phyloP scores from a whole-genome alignment of 1,284 basidiomycete genomes.

The Cutaneotrichosporon daszewskae region DNA sequence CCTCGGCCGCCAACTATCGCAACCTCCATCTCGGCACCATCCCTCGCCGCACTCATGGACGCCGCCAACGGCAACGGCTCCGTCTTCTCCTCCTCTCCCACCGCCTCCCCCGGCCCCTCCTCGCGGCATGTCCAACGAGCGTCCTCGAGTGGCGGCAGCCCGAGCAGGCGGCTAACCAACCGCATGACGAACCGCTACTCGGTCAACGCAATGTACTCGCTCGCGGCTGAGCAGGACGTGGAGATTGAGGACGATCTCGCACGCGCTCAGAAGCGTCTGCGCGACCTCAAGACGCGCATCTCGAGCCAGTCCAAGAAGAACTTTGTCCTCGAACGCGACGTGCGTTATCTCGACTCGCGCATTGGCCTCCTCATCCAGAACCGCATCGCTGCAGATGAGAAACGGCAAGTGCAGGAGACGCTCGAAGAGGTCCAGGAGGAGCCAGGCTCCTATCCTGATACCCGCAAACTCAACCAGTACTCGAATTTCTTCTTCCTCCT shows the following conservation, averaged over 20 bases:
- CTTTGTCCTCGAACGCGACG: conserved; percentile 96
- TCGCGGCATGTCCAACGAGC: too few relatives aligned
- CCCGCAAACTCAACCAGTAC: conserved; percentile 84
- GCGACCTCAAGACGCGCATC: conserved; percentile 95
- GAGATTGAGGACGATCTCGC: conserved; percentile 98
- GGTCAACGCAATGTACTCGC: conserved; percentile 91
- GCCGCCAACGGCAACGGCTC: background rate
- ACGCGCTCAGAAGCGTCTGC: conserved; percentile 90
- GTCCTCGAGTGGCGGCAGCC: too few relatives aligned
- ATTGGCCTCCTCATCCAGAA: conserved; percentile 98
- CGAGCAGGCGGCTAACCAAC: conserved; percentile 52
- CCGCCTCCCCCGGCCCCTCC: too few relatives aligned
- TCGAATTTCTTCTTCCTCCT: conserved; percentile 98
- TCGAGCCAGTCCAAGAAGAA: conserved; percentile 99
- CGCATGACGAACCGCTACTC: conserved; percentile 94
- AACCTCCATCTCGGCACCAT: background rate
- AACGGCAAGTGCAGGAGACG: conserved; percentile 88
- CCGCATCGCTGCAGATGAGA: conserved; percentile 93
- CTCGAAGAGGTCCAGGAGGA: conserved; percentile 85
- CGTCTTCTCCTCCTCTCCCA: conserved; percentile 5
- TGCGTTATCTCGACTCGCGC: conserved; percentile 93
- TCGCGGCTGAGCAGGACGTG: conserved; percentile 97
- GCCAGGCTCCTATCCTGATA: conserved; percentile 78
- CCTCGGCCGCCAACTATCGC: background rate
- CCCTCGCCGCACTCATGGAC: background rate